Evolutionary conservation across 106 monocot species (phyloP), one percentile per base, ranked within the genome.

Genomic region (Dioscorea dumetorum): DNA sequence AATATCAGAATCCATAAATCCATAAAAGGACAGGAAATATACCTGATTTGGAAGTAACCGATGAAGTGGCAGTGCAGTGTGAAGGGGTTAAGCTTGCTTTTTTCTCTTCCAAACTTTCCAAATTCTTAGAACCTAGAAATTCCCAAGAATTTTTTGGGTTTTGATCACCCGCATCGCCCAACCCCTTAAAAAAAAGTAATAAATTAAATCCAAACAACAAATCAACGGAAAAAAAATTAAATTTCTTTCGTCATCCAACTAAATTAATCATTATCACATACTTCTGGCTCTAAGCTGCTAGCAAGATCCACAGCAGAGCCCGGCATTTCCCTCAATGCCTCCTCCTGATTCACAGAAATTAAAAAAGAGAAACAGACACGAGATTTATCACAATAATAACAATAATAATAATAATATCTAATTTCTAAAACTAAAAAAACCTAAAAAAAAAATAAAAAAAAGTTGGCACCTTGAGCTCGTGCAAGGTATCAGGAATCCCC

Each of bases 401-500:
- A 28, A 28, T 28, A 28, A 28, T 28, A 28, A 28, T 28, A 28
- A 28, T 3, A 28, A 28, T 28, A 28, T 28, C 28, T 3, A 28
- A 28, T 28, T 28, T 28, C 28, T 28, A 28, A 28, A 28, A 28
- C 28, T 3, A 1, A 28, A 28, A 28, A 28, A n/a, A n/a, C n/a
- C n/a, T 23, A 52, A 56, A 68, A 50, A 24, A 31, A 24, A 54
- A 54, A 53, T 16, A 28, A 11, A 32, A 61, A 50, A 50, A 51
- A 49, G 56, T 32, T 24, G 11, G 62, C n/a, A 94, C 94, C 87
- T 81, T 87, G 24, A 94, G 80, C 51, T 72, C 69, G 28, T 82
- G 68, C 77, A 94, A 58, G 0, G 87, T 77, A 21, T 72, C 71
- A 1, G 94, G 90, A 32, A 94, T 85, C 51, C 94, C 94, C 18